Percentiles rank a stretch among this genome's conserved stretches.
These are phyloP conservation scores for Solanum verrucosum DNA, from an alignment of 257 asterid genomes.

Conservation along the genomic window DNA sequence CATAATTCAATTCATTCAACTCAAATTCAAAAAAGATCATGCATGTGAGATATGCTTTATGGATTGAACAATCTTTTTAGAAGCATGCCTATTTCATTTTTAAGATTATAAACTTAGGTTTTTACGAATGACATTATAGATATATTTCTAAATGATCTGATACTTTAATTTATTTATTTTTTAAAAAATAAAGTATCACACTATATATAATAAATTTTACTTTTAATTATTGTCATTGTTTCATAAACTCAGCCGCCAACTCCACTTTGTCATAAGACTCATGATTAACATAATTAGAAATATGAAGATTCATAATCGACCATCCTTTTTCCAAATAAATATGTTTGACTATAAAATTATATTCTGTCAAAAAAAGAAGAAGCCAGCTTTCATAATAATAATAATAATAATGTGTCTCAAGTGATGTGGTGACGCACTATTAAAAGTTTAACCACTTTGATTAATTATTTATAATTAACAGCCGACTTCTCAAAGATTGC, in stretches of 20 bases:
- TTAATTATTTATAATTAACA: not conserved
- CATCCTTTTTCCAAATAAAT: not conserved
- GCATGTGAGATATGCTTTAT: not conserved
- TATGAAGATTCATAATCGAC: not conserved
- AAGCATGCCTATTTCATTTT: not conserved
- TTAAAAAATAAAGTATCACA: not conserved
- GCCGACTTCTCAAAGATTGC: not conserved
- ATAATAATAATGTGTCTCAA: not conserved
- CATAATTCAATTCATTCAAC: not conserved
- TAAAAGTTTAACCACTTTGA: not conserved
- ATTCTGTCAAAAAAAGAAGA: not conserved
- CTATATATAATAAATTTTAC: not conserved
- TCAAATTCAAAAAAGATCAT: not conserved
- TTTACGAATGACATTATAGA: not conserved
- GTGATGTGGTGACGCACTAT: slow-evolving; percentile 4
- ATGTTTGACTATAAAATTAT: not conserved
- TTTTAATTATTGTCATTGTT: not conserved
- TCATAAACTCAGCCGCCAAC: not conserved
- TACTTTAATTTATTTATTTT: too few species aligned
- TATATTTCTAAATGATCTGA: too few species aligned
- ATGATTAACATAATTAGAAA: not conserved
- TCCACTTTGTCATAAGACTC: not conserved
- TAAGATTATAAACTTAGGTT: not conserved
- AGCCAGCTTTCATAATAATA: not conserved
- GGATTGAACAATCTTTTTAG: not conserved